These are phyloP conservation scores for Rhododendron vialii DNA, from an alignment of 148 eudicot species.

Conservation along the genomic window DNA sequence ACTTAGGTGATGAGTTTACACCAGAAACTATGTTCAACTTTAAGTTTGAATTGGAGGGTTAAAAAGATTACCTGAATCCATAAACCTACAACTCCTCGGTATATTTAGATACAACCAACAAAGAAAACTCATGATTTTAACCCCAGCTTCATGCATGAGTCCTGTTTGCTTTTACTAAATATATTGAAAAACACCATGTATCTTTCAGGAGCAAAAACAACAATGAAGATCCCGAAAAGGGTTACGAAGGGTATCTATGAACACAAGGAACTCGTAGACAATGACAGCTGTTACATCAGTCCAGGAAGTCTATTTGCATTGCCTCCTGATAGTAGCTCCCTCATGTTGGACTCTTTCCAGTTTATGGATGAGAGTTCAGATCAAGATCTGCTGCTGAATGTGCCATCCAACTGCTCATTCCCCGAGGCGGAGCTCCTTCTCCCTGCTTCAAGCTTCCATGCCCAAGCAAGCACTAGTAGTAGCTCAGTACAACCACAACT, in stretches of 20 bases:
- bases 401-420: constrained; percentile 75
- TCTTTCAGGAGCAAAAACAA: constrained; percentile 49
- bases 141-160: not conserved
- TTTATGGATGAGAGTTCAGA: constrained; percentile 56
- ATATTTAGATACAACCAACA: not conserved
- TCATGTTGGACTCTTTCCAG: constrained; percentile 49
- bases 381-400: constrained; percentile 77
- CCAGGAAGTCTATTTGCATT: constrained; percentile 50
- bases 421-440: constrained; percentile 88
- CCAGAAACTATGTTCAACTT: not conserved
- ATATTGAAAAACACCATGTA: not conserved
- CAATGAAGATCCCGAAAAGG: constrained; percentile 54
- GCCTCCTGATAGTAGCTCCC: constrained; percentile 42
- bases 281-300: constrained; percentile 47
- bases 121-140: not conserved
- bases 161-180: not conserved
- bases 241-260: constrained; percentile 31
- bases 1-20: not conserved
- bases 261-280: constrained; percentile 43
- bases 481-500: constrained; percentile 50
- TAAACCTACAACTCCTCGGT: not conserved
- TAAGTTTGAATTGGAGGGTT: not conserved
- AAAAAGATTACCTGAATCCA: not conserved
- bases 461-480: constrained; percentile 62
- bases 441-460: constrained; percentile 45